Base-by-base conservation (phyloP, 2,329 filamentous ascomycete genomes). In the Fusarium multiceps region DNA sequence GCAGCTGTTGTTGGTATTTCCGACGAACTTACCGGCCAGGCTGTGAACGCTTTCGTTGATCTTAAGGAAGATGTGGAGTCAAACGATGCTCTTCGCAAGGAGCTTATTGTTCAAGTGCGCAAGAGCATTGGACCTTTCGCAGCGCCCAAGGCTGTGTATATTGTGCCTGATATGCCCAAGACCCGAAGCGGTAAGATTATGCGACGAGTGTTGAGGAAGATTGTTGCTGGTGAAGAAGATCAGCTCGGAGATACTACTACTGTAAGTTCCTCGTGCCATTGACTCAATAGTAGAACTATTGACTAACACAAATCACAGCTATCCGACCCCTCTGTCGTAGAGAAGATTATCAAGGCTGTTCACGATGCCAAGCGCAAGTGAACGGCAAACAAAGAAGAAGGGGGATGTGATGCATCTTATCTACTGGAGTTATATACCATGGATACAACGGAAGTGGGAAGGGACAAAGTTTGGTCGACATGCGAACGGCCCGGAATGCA, bases 111-210 rank as follows among this genome's bases (percentile, higher is more conserved):
- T 80, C 96, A 98, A 82, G 96, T 98, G 71, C 92, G 96, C 78
- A 97, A 97, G 87, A 97, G 93, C 72, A 99, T 99, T 78, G 96
- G 96, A 14, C 96, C 96, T 6, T 99, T 99, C 79, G 96, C 96
- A 6, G 94, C 96, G 32, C 96, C 96, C 70, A 99, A 98, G 86
- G 92, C 92, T 21, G 91, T 99, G 69, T 96, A 90, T 79, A 89
- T 97, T 57, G 92, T 99, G 46, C 92, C 94, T 5, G 96, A 99
- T 79, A 88, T 99, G 71, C 96, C 96, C 76, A 98, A 99, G 90
- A 99, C 96, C 40, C 88, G 96, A 74, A 97, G 93, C 74, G 96
- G 96, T 72, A 99, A 99, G 91, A 99, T 99, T 78, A 99, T 99
- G 96, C 89, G 96, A 69, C 90, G 96, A 71, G 97, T 99, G 78